Percentiles rank a stretch among this genome's conserved stretches.
phyloP scores from a whole-genome alignment of 768 basidiomycete species.

The Boletus tomentosulus region DNA sequence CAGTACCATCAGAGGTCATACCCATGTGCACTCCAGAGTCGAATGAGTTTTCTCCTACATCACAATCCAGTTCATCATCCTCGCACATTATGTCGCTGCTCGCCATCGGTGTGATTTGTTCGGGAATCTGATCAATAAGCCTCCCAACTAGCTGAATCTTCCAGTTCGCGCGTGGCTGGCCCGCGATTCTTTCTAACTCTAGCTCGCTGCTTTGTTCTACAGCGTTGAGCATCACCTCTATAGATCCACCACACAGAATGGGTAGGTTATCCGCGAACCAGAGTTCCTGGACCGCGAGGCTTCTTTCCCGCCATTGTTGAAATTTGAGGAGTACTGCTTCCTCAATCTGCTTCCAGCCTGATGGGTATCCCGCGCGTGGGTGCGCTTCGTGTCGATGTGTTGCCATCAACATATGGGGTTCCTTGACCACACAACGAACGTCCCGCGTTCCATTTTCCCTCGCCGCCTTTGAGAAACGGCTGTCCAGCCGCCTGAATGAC shows the following conservation, averaged over 20 bases:
- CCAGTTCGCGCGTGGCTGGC: constrained; percentile 27
- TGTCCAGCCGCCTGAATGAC: constrained; percentile 50
- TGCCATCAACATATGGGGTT: constrained; percentile 45
- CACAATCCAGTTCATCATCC: constrained; percentile 19
- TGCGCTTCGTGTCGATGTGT: constrained; percentile 52
- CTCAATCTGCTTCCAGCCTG: constrained; percentile 44
- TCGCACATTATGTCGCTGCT: constrained; percentile 14
- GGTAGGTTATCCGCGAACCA: constrained; percentile 44
- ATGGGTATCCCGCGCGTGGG: constrained; percentile 40
- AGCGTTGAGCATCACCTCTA: constrained; percentile 26
- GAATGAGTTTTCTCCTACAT: constrained; percentile 19
- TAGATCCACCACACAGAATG: constrained; percentile 32
- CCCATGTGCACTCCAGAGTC: constrained; percentile 27
- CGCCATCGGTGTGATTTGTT: constrained; percentile 8
- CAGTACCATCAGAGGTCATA: not conserved
- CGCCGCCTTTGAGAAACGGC: constrained; percentile 26
- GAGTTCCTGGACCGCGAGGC: constrained; percentile 41
- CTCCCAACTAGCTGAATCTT: constrained; percentile 25
- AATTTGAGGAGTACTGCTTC: constrained; percentile 48
- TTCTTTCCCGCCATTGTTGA: constrained; percentile 47
- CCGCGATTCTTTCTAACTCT: constrained; percentile 17
- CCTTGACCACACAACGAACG: constrained; percentile 7
- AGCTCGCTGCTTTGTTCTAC: constrained; percentile 24
- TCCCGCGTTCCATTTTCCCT: constrained; percentile 21
- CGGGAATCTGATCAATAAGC: constrained; percentile 4